Conservation (phyloP, 805 yeast species). For the Candida suzukii region DNA sequence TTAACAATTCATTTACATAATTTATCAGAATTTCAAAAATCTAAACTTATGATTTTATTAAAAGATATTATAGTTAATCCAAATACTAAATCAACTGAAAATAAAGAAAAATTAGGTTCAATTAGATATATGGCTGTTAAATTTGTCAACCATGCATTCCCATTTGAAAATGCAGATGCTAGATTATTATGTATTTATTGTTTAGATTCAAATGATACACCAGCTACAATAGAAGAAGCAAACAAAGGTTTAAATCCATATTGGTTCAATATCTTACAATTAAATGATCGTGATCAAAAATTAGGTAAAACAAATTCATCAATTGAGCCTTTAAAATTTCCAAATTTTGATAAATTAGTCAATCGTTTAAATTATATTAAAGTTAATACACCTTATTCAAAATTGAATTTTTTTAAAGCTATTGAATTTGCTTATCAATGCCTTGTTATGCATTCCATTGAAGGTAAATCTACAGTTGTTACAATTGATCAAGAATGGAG, state of each 20-base stretch:
- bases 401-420: constrained; percentile 27
- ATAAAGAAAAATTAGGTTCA: constrained; percentile 31
- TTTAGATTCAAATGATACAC: constrained; percentile 44
- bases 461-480: constrained; percentile 51
- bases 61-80: constrained; percentile 12
- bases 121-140: constrained; percentile 61
- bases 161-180: constrained; percentile 62
- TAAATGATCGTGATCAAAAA: constrained; percentile 30
- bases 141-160: constrained; percentile 54
- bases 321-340: constrained; percentile 37
- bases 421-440: constrained; percentile 49
- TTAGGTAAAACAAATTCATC: background rate
- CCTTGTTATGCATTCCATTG: constrained; percentile 58
- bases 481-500: constrained; percentile 72
- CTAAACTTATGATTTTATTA: constrained; percentile 27
- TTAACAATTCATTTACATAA: constrained; percentile 41
- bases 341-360: constrained; percentile 41
- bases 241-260: constrained; percentile 75
- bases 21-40: constrained; percentile 32
- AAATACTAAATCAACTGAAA: background rate
- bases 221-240: constrained; percentile 79
- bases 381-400: constrained; percentile 3
- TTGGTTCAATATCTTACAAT: constrained; percentile 54
- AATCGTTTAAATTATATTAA: constrained; percentile 21
- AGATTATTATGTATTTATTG: constrained; percentile 60